These are phyloP conservation scores for Epichloe sp. DNA, from an alignment of 2,329 filamentous ascomycete genomes.

Conservation along the genomic window DNA sequence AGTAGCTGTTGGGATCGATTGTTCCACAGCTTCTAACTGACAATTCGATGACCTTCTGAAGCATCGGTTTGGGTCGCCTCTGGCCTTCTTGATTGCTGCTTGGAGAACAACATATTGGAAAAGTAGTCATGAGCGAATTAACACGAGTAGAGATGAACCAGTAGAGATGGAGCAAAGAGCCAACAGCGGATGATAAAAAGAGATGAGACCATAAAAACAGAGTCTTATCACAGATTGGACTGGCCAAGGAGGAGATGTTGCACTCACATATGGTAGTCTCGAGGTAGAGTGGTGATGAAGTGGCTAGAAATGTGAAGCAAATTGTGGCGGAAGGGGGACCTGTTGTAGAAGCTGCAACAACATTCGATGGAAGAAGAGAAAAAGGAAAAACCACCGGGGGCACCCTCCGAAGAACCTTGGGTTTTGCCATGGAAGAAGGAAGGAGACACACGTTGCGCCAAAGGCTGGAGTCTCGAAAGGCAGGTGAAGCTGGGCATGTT, in stretches of 20 bases:
- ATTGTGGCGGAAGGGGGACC: neutral
- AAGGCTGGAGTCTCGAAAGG: neutral
- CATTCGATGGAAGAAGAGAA: neutral
- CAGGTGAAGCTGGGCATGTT: neutral
- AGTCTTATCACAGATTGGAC: neutral
- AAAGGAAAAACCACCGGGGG: neutral
- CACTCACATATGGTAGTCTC: neutral
- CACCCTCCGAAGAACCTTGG: neutral
- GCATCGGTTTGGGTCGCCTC: slow-evolving; percentile 4
- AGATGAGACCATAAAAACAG: neutral
- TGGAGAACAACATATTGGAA: slow-evolving; percentile 12
- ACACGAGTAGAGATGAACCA: slow-evolving; percentile 3
- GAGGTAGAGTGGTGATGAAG: neutral
- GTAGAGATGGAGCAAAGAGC: slow-evolving; percentile 4
- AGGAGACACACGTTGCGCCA: neutral
- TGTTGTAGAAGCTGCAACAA: neutral
- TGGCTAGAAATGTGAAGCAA: neutral
- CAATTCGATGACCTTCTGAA: slow-evolving; percentile 5
- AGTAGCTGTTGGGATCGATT: slow-evolving; percentile 9
- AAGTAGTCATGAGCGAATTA: slow-evolving; percentile 6
- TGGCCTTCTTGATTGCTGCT: slow-evolving; percentile 7
- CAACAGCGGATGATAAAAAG: slow-evolving; percentile 1
- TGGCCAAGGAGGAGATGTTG: neutral
- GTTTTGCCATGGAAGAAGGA: neutral
- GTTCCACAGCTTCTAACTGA: slow-evolving; percentile 17